A percentile compares a stretch with the other conserved stretches of the same genome.
phyloP scores from a whole-genome alignment of 2,329 filamentous ascomycete genomes.

The Aspergillus niger region DNA sequence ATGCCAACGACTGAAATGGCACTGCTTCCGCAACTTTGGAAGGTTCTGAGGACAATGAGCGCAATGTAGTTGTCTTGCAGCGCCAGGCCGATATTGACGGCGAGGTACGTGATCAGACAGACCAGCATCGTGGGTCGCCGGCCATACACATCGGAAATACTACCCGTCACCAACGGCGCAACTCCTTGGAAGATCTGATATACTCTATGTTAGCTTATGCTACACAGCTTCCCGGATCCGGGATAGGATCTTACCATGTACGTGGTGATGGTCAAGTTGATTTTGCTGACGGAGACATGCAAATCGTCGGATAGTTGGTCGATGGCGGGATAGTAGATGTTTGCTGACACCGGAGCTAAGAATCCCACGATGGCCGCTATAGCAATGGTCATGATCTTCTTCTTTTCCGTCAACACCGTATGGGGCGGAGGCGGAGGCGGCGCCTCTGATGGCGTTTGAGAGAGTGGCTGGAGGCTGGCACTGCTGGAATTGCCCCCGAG shows the following conservation, averaged over 20 bases:
- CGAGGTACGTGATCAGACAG: constrained; percentile 51
- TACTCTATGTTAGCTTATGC: not conserved
- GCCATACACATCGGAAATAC: constrained; percentile 62
- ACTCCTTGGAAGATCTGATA: constrained; percentile 62
- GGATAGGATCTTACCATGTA: constrained; percentile 38
- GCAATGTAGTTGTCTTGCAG: constrained; percentile 38
- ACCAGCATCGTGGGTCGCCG: constrained; percentile 64
- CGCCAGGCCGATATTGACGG: constrained; percentile 41
- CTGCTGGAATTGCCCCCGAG: not conserved
- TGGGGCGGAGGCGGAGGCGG: not conserved
- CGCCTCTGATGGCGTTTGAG: not conserved
- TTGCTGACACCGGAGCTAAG: not conserved
- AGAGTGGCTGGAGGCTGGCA: not conserved
- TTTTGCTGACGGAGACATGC: constrained; percentile 12
- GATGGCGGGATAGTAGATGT: not conserved
- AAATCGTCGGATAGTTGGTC: not conserved
- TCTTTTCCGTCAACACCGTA: not conserved
- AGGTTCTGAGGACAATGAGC: constrained; percentile 40
- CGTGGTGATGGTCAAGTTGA: constrained; percentile 53
- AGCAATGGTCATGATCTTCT: not conserved
- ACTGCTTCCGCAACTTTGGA: constrained; percentile 56
- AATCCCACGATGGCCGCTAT: not conserved
- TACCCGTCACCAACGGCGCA: constrained; percentile 62
- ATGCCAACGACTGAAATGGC: constrained; percentile 68
- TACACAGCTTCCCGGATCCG: fast-evolving